Percentiles rank a stretch among this genome's conserved stretches.
Evolutionary conservation across 208 protist species (phyloP).

Genomic region (Porcisia hertigi): DNA sequence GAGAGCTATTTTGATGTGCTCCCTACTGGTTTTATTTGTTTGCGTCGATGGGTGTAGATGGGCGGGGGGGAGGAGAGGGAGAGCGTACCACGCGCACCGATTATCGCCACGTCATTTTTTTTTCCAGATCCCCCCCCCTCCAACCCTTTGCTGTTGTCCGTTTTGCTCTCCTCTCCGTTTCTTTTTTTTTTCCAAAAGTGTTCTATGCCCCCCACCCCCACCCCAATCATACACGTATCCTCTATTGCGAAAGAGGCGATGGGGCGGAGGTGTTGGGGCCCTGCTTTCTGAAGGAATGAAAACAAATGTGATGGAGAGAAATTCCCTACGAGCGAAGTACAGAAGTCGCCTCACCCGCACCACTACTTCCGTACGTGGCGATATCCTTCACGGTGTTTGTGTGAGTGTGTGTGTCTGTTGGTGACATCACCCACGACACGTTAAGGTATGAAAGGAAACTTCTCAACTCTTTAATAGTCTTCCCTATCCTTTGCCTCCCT

Average conservation of each 20-base stretch:
- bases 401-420: neutral
- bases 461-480: neutral
- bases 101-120: too few species aligned
- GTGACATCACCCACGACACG: neutral
- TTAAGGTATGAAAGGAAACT: neutral
- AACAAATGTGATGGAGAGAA: neutral
- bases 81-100: too few species aligned
- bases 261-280: too few species aligned
- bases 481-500: neutral
- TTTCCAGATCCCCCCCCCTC: too few species aligned
- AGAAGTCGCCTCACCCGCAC: neutral
- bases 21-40: too few species aligned
- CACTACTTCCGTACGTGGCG: neutral
- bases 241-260: neutral
- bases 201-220: too few species aligned
- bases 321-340: neutral
- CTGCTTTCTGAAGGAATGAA: neutral
- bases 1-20: too few species aligned
- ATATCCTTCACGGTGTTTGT: neutral
- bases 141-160: too few species aligned
- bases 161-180: neutral
- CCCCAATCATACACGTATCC: neutral
- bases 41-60: too few species aligned
- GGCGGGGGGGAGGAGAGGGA: too few species aligned
- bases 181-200: neutral